Conservation (phyloP, 2,329 filamentous ascomycete genomes). For the Chalaropsis ovoidea region DNA sequence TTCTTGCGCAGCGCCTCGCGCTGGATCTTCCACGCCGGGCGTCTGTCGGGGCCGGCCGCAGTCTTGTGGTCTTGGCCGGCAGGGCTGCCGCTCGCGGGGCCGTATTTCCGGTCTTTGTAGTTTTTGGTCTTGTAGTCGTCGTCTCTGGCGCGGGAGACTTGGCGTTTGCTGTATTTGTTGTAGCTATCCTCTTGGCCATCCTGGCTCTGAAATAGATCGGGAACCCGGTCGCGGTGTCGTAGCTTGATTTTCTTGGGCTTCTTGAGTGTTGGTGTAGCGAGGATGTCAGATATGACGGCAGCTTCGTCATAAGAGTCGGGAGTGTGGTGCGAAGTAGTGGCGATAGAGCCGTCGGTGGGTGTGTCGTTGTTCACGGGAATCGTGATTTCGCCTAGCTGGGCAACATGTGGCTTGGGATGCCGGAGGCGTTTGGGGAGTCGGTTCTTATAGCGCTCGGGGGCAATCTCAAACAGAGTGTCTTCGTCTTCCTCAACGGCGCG, state of each 20-base stretch:
- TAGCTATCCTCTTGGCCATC: background rate
- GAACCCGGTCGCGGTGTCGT: slow-evolving; percentile 10
- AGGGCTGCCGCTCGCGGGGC: background rate
- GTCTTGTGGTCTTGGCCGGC: background rate
- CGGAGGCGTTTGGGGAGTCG: slow-evolving; percentile 9
- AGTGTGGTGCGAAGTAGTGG: background rate
- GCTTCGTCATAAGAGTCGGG: slow-evolving; percentile 1
- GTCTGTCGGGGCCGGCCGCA: slow-evolving; percentile 20
- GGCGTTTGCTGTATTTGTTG: background rate
- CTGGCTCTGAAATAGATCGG: slow-evolving; percentile 6
- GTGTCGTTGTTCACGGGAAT: background rate
- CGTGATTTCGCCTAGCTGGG: background rate
- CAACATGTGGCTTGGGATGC: background rate
- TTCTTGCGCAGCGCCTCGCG: slow-evolving; percentile 67
- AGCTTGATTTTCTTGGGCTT: slow-evolving; percentile 18
- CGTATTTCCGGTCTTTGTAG: background rate
- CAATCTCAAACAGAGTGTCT: slow-evolving; percentile 12
- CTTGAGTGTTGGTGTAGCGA: slow-evolving; percentile 11
- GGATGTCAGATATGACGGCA: background rate
- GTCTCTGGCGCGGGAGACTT: background rate
- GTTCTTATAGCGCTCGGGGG: background rate
- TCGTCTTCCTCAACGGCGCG: background rate
- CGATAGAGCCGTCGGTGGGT: background rate
- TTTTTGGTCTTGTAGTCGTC: background rate
- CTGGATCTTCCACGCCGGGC: slow-evolving; percentile 58